A percentile compares a stretch with the other conserved stretches of the same genome.
Conservation (phyloP, 345 rosid species). For the Linum trigynum region DNA sequence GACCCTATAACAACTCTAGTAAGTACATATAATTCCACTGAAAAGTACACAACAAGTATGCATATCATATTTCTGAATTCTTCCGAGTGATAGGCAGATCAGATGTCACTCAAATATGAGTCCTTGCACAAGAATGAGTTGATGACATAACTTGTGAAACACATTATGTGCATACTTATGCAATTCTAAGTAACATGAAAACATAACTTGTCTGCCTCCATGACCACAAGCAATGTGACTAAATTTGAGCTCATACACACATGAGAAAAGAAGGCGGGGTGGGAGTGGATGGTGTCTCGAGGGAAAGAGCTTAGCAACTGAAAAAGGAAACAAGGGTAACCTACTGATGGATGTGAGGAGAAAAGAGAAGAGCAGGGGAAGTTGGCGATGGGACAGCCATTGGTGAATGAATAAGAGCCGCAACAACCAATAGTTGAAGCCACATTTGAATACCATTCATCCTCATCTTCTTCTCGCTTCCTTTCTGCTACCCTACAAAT, state of each 20-base stretch:
- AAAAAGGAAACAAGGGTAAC: not conserved
- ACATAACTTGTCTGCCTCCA: not conserved
- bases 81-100: not conserved
- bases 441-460: not conserved
- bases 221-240: not conserved
- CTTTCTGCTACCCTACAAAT: no score
- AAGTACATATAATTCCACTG: slow-evolving; percentile 3
- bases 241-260: not conserved
- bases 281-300: not conserved
- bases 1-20: slow-evolving; percentile 17
- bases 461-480: not conserved
- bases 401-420: slow-evolving; percentile 25
- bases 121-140: not conserved
- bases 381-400: slow-evolving; percentile 37
- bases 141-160: not conserved
- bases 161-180: not conserved
- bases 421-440: slow-evolving; percentile 6
- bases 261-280: not conserved
- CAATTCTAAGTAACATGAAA: not conserved
- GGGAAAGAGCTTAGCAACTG: not conserved
- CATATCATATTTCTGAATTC: no score
- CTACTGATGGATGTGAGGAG: slow-evolving; percentile 39
- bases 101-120: not conserved
- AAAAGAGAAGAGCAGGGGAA: slow-evolving; percentile 77
- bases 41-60: not conserved